Evolutionary conservation across 2,329 filamentous ascomycete genomes (phyloP).

Genomic region (Aureobasidium vineae): DNA sequence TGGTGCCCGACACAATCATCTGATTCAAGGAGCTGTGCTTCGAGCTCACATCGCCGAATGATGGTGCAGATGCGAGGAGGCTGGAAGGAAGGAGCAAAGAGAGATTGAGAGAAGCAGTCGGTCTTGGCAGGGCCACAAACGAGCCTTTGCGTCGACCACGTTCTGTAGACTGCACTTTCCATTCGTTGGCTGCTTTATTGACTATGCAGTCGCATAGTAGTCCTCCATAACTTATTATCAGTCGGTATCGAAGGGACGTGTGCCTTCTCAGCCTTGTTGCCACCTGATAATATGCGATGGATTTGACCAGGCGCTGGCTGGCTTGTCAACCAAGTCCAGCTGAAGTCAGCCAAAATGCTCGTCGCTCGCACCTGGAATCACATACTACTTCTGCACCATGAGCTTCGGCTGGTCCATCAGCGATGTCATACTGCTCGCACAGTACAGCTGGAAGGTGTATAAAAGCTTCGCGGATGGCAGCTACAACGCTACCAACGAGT

Average conservation of each 20-base stretch:
- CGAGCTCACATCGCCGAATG: neutral
- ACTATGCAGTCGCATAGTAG: neutral
- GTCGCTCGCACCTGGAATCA: neutral
- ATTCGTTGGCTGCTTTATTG: neutral
- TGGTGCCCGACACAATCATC: neutral
- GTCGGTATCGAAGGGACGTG: neutral
- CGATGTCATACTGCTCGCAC: neutral
- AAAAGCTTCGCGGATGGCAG: constrained; percentile 13
- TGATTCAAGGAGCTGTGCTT: neutral
- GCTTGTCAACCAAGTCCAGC: constrained; percentile 6
- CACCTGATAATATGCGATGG: constrained; percentile 1
- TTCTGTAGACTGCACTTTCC: neutral
- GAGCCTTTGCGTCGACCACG: neutral
- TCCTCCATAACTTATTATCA: neutral
- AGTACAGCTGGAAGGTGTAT: constrained; percentile 17
- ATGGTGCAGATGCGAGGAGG: neutral
- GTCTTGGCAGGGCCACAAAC: constrained; percentile 3
- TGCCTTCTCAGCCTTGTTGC: constrained; percentile 1
- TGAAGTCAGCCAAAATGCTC: constrained; percentile 10
- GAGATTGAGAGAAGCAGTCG: neutral
- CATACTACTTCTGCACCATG: neutral
- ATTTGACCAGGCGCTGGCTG: neutral
- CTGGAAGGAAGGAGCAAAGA: neutral
- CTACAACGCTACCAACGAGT: neutral
- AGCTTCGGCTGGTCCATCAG: constrained; percentile 19